These are phyloP conservation scores for Gymnopilus junonius DNA, from an alignment of 768 basidiomycete species.

Conservation along the genomic window DNA sequence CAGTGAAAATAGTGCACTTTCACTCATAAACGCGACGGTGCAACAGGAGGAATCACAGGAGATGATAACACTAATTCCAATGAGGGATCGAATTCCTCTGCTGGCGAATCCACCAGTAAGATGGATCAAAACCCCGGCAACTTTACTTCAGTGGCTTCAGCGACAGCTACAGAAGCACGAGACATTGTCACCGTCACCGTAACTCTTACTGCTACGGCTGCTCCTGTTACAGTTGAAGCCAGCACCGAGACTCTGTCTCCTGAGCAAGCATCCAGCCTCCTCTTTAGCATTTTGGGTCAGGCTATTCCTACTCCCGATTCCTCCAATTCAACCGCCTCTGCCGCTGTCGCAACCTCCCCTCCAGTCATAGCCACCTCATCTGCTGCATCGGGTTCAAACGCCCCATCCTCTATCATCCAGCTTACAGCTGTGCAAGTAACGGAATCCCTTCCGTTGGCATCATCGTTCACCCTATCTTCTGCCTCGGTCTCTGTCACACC, in stretches of 20 bases:
- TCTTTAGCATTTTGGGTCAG: slow-evolving; percentile 40
- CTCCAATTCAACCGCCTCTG: neutral
- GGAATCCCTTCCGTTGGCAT: neutral
- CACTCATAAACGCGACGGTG: slow-evolving; percentile 53
- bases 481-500: neutral
- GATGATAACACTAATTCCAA: neutral
- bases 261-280: slow-evolving; percentile 28
- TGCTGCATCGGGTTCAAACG: neutral
- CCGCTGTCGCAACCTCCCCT: neutral
- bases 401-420: neutral
- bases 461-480: neutral
- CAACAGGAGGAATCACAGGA: slow-evolving; percentile 41
- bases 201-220: slow-evolving; percentile 20
- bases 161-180: slow-evolving; percentile 8
- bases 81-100: neutral
- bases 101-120: slow-evolving; percentile 14
- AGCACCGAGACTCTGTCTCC: slow-evolving; percentile 45
- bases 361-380: neutral
- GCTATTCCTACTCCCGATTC: slow-evolving; percentile 12
- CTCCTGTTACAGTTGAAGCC: slow-evolving; percentile 32
- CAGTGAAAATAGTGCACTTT: slow-evolving; percentile 48
- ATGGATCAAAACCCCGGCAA: neutral
- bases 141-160: slow-evolving; percentile 5
- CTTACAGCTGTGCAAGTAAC: neutral
- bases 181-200: slow-evolving; percentile 38